Evolutionary conservation across 805 yeast genomes (phyloP).

Genomic region (Debaryomyces castellii): DNA sequence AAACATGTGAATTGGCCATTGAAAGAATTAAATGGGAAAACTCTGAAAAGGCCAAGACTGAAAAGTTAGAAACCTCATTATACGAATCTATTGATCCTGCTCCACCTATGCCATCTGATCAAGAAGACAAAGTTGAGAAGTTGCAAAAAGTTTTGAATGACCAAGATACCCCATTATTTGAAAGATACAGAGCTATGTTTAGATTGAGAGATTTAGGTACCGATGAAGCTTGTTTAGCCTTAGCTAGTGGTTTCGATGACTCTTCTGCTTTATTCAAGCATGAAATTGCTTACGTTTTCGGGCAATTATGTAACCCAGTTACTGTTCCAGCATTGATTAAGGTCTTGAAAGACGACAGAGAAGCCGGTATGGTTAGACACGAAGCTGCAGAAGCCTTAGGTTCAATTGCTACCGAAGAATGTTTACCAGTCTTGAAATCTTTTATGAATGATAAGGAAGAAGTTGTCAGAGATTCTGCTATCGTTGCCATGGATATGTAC

Average conservation of each 20-base stretch:
- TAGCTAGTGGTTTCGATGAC: slow-evolving; percentile 87
- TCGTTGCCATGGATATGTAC: slow-evolving; percentile 97
- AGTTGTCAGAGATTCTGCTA: slow-evolving; percentile 95
- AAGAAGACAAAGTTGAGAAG: slow-evolving; percentile 57
- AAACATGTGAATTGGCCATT: slow-evolving; percentile 96
- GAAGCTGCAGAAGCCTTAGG: slow-evolving; percentile 99
- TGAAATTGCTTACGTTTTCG: slow-evolving; percentile 97
- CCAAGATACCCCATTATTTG: slow-evolving; percentile 76
- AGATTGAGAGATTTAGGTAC: slow-evolving; percentile 93
- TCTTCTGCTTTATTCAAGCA: slow-evolving; percentile 93
- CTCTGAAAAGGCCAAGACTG: slow-evolving; percentile 62
- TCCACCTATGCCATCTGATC: slow-evolving; percentile 80
- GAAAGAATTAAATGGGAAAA: slow-evolving; percentile 93
- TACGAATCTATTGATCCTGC: slow-evolving; percentile 96
- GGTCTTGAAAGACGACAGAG: slow-evolving; percentile 71
- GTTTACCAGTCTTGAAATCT: slow-evolving; percentile 79
- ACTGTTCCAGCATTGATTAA: slow-evolving; percentile 85
- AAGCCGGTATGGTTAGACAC: slow-evolving; percentile 99
- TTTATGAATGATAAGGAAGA: slow-evolving; percentile 78
- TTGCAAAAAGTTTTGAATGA: slow-evolving; percentile 71
- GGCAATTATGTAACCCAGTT: slow-evolving; percentile 92
- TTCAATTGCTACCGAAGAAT: slow-evolving; percentile 93
- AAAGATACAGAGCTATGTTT: slow-evolving; percentile 98
- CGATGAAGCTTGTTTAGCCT: slow-evolving; percentile 88
- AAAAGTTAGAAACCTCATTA: slow-evolving; percentile 69